Base-by-base conservation (phyloP, 768 basidiomycete genomes). In the Paxillus ammoniavirescens region DNA sequence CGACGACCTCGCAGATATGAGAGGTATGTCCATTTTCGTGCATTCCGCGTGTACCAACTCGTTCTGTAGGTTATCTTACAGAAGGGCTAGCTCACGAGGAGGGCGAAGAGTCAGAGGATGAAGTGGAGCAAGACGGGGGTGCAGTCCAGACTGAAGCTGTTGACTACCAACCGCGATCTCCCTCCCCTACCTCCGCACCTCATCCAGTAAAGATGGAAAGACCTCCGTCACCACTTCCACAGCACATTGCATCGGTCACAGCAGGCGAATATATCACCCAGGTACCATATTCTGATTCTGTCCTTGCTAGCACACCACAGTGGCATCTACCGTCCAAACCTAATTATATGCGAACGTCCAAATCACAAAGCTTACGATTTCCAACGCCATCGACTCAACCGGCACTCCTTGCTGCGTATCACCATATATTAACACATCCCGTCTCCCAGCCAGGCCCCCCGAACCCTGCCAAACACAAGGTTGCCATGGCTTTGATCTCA, bases 391-490 rank as follows among this genome's bases (percentile, higher is more conserved):
- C 80, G 58, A 78, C 79, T 7, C 84, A 88, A 57, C 86, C 79
- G 2, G 76, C 87, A 1, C 78, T 91, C 30, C 66, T 88, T 41
- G 73, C 75, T 12, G 89, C 86, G 5, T 91, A 89, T 62, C 90
- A 89, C 57, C 84, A 91, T 59, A 85, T 90, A 55, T 77, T 90
- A 47, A 89, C 85, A 0, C 82, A 90, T 59, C 85, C 86, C 1
- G 80, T 84, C 0, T 72, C 82, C 0, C 65, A 77, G 49, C 72
- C 76, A 0, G 73, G 74, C 5, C 61, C 79, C 9, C 71, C 82
- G 3, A 88, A 82, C 49, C 82, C 84, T 30, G 71, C 82, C 5
- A 80, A 86, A 42, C 89, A 91, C 71, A 84, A 82, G 62, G 83
- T 91, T n/a, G 84, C 87, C 4, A 82, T 91, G 79, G 77, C 84